These are phyloP conservation scores for Boletus speciosus DNA, from an alignment of 768 basidiomycete species.

Conservation along the genomic window DNA sequence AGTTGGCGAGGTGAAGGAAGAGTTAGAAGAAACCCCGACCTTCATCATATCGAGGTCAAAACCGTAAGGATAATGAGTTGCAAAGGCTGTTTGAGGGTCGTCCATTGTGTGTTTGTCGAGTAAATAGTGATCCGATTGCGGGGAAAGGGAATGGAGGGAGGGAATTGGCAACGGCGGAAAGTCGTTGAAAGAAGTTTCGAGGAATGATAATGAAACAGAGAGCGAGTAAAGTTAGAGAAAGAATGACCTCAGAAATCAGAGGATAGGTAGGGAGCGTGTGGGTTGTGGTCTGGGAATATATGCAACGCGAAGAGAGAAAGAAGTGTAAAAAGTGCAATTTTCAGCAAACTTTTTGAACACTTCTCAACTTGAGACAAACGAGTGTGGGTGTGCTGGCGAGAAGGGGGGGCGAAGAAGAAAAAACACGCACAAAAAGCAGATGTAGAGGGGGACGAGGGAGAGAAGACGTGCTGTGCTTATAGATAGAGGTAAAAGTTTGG, in stretches of 20 bases:
- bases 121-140: slow-evolving; percentile 22
- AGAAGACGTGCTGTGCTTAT: slow-evolving; percentile 38
- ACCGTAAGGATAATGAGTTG: slow-evolving; percentile 66
- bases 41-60: slow-evolving; percentile 94
- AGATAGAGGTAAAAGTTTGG: slow-evolving; percentile 36
- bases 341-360: slow-evolving; percentile 28
- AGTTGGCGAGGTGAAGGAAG: slow-evolving; percentile 2
- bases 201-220: slow-evolving; percentile 43
- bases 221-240: slow-evolving; percentile 55
- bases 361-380: slow-evolving; percentile 27
- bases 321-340: slow-evolving; percentile 29
- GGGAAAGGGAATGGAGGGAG: slow-evolving; percentile 39
- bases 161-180: slow-evolving; percentile 50
- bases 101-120: slow-evolving; percentile 48
- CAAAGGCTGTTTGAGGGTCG: slow-evolving; percentile 70
- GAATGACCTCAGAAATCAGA: slow-evolving; percentile 39
- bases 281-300: slow-evolving; percentile 29
- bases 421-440: slow-evolving; percentile 41
- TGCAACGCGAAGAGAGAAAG: slow-evolving; percentile 20
- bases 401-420: slow-evolving; percentile 28
- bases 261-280: slow-evolving; percentile 45
- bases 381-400: slow-evolving; percentile 29
- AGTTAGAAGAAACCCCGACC: slow-evolving; percentile 40
- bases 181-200: slow-evolving; percentile 33
- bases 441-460: slow-evolving; percentile 21